phyloP scores from a whole-genome alignment of 1,284 basidiomycete species.

The Trichosporon asahii region DNA sequence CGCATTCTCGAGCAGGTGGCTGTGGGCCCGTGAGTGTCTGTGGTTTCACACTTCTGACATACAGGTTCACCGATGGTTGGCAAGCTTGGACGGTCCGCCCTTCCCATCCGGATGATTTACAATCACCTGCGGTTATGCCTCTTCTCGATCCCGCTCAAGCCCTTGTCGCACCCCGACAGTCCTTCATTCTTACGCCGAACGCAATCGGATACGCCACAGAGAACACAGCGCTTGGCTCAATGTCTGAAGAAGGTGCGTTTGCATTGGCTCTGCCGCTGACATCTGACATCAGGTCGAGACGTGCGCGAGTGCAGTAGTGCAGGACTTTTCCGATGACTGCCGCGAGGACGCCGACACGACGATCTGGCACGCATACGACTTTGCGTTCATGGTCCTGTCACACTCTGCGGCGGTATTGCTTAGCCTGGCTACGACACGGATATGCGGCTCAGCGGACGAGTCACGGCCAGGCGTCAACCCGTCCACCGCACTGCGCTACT shows the following conservation, averaged over 20 bases:
- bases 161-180: constrained; percentile 20
- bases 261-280: not conserved
- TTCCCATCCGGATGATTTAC: constrained; percentile 26
- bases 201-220: not conserved
- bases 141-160: constrained; percentile 26
- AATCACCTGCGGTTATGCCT: constrained; percentile 29
- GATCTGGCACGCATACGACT: constrained; percentile 26
- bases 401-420: constrained; percentile 26
- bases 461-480: constrained; percentile 16
- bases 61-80: constrained; percentile 22
- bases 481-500: constrained; percentile 23
- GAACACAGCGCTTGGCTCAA: not conserved
- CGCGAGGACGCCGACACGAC: constrained; percentile 23
- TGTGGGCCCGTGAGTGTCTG: constrained; percentile 19
- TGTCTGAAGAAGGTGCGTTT: constrained; percentile 25
- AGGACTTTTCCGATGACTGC: constrained; percentile 26
- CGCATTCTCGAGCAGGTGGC: constrained; percentile 23
- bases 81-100: constrained; percentile 19
- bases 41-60: not conserved
- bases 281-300: constrained; percentile 20
- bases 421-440: constrained; percentile 16
- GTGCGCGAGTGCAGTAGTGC: constrained; percentile 22
- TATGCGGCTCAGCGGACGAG: constrained; percentile 8
- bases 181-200: constrained; percentile 17
- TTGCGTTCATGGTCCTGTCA: constrained; percentile 26